Base-by-base conservation (phyloP, 2,329 filamentous ascomycete genomes). In the Aspergillaceae sp. region DNA sequence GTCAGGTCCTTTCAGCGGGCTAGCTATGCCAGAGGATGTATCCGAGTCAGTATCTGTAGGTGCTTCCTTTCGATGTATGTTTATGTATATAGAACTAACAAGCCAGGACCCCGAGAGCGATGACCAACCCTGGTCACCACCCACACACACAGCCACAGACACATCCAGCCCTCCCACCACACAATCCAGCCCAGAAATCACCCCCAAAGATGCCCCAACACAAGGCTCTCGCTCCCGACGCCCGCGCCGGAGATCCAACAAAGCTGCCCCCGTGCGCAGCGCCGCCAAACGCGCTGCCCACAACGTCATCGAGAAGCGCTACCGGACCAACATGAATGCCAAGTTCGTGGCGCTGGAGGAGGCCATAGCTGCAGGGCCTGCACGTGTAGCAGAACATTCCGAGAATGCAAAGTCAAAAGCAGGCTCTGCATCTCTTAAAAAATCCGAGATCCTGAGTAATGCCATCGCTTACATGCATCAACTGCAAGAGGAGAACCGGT, bases 291-390 rank as follows among this genome's bases (percentile, higher is more conserved):
- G 65, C 3, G 65, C 65, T 10, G 65, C 65, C 3, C 65, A 68
- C 54, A 68, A 68, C 51, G 61, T 67, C 53, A 67, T 68, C 43
- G 65, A 68, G 48, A 68, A 68, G 50, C 65, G 65, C 7, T 68
- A 68, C 47, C 64, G 65, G 33, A 68, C 65, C 42, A 68, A 68
- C 53, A 68, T 68, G 65, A 68, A 68, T 42, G 64, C 65, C 55
- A 68, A 68, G 40, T 68, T 68, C 41, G 57, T 67, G 1, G 56
- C 65, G 0, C 53, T 68, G n/a, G 65, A 67, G 40, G 61, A 67
- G 45, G 64, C 63, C 7, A 66, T 67, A 30, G n/a, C 9, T 10
- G 28, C 28, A 11, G 3, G 3, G n/a, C 8, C 10, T 56, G 53
- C 36, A 52, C 19, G 19, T 19, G 57, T 4, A 54, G 53, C 4